Percentiles rank a stretch among this genome's conserved stretches.
Conservation (phyloP, 2,329 filamentous ascomycete species). For the Xylariaceae sp. region DNA sequence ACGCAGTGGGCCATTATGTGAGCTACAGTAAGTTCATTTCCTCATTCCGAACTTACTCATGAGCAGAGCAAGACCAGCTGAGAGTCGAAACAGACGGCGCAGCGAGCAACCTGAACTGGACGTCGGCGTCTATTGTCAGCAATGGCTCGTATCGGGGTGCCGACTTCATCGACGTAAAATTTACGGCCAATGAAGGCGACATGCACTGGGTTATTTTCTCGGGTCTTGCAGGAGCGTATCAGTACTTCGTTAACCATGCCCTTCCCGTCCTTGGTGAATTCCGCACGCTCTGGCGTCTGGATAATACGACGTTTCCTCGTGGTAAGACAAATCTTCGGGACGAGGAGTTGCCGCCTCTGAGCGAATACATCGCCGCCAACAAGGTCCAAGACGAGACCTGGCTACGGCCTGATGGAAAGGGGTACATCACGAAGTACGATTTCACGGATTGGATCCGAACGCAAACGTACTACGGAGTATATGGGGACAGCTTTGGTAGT, state of each 20-base stretch:
- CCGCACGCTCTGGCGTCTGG: slow-evolving; percentile 56
- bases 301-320: slow-evolving; percentile 54
- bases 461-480: slow-evolving; percentile 56
- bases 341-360: slow-evolving; percentile 50
- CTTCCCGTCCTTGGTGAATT: slow-evolving; percentile 56
- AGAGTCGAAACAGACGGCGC: slow-evolving; percentile 48
- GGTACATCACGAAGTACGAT: slow-evolving; percentile 59
- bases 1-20: slow-evolving; percentile 41
- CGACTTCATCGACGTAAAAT: slow-evolving; percentile 55
- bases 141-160: slow-evolving; percentile 39
- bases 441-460: slow-evolving; percentile 44
- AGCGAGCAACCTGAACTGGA: slow-evolving; percentile 53
- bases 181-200: slow-evolving; percentile 53
- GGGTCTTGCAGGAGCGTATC: slow-evolving; percentile 57
- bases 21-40: slow-evolving; percentile 42
- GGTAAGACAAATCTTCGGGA: slow-evolving; percentile 54
- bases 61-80: neutral
- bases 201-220: slow-evolving; percentile 59
- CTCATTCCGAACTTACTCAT: too few species aligned
- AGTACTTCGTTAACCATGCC: slow-evolving; percentile 58
- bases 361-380: slow-evolving; percentile 49
- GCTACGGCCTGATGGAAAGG: slow-evolving; percentile 51
- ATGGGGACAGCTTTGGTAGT: slow-evolving; percentile 54
- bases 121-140: slow-evolving; percentile 50
- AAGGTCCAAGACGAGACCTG: slow-evolving; percentile 62